phyloP scores from a whole-genome alignment of 108 stramenopile species.

The Nitzschia palea region DNA sequence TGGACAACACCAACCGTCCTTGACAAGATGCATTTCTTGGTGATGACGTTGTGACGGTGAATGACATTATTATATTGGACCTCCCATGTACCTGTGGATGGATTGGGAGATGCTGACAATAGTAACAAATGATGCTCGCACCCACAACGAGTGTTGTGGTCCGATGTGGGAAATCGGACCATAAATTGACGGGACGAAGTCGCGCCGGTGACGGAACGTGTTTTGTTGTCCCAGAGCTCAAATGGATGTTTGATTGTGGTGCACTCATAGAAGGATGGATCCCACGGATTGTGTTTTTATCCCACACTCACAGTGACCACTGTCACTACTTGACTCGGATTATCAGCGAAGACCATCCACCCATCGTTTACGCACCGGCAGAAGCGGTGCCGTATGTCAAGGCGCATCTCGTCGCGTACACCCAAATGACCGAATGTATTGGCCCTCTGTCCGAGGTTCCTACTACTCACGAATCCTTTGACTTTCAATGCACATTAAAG shows the following conservation, averaged over 20 bases:
- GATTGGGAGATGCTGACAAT: too few relatives aligned
- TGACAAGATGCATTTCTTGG: too few relatives aligned
- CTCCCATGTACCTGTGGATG: too few relatives aligned
- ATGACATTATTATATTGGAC: too few relatives aligned
- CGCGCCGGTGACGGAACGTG: slow-evolving; percentile 49
- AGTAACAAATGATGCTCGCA: slow-evolving; percentile 24
- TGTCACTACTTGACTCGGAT: slow-evolving; percentile 24
- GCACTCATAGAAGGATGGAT: slow-evolving; percentile 35
- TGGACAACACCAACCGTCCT: too few relatives aligned
- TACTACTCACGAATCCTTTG: neutral
- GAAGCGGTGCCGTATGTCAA: slow-evolving; percentile 32
- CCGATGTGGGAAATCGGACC: neutral
- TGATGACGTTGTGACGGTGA: too few relatives aligned
- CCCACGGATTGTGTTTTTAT: slow-evolving; percentile 33
- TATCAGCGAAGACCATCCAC: slow-evolving; percentile 14
- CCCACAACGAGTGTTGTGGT: neutral
- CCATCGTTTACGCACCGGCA: slow-evolving; percentile 33
- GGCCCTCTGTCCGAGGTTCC: slow-evolving; percentile 16
- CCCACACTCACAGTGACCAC: slow-evolving; percentile 53
- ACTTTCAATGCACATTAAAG: slow-evolving; percentile 4
- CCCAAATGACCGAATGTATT: slow-evolving; percentile 30
- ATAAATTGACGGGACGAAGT: slow-evolving; percentile 38
- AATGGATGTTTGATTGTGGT: slow-evolving; percentile 54
- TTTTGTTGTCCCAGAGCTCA: slow-evolving; percentile 40
- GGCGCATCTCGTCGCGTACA: slow-evolving; percentile 18